Base-by-base conservation (phyloP, 1,139 yeast species). In the Blastobotrys proliferans region DNA sequence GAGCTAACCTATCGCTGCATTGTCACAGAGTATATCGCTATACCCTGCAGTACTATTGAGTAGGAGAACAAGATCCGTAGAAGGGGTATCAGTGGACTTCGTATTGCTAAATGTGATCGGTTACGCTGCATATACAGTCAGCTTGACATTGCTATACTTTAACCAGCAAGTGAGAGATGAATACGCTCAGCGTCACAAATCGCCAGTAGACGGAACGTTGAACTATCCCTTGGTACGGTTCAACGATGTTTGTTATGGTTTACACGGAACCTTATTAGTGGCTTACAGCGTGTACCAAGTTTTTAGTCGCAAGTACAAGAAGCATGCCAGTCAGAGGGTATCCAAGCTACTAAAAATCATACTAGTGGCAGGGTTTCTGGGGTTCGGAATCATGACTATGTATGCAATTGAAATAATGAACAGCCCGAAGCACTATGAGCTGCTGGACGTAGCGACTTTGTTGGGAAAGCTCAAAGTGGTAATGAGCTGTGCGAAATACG, bases 401-500 rank as follows among this genome's bases (percentile, higher is more conserved):
- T 60, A 58, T 35, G 62, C 62, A 3, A 51, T 51, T 46, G 48
- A 51, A 27, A 46, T 60, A 38, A 50, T 50, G 35, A 51, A 53
- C n/a, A 48, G 53, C 14, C 49, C 56, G 3, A 44, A 56, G 9
- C 58, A 54, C 37, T 55, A 55, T 43, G 58, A 61, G 46, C 49
- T 61, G 39, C 52, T 59, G 19, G 70, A 68, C 37, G 60, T 74
- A 10, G 74, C 77, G 0, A 53, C 69, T 18, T 52, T 66, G 27
- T 57, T 74, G 22, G 75, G 79, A 1, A 68, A 72, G 41, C 64
- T 76, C 46, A 80, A 80, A 61, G 74, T 80, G 14, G 48, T 64
- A 20, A 72, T 78, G 70, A 76, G 82, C 44, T 61, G 77, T 22
- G 65, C 76, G 46, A 81, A 81, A 56, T 78, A 79, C 55, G 56